Conservation (phyloP, 805 yeast genomes). For the Lipomyces spencermartinsiae region DNA sequence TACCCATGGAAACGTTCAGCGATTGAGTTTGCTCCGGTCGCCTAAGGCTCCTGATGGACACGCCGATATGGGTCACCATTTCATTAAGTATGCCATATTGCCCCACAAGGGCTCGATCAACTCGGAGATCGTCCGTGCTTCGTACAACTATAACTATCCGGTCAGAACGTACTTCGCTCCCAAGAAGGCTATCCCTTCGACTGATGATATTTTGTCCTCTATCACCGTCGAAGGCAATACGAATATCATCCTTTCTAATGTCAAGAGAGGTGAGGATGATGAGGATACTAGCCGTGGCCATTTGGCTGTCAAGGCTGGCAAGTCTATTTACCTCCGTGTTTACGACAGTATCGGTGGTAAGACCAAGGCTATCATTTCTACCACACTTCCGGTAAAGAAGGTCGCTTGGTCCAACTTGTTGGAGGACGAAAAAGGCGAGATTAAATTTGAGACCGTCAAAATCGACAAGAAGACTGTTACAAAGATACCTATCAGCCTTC, state of each 20-base stretch:
- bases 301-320: conserved; percentile 52
- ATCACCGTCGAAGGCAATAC: conserved; percentile 55
- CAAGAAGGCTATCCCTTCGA: conserved; percentile 28
- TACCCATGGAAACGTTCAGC: conserved; percentile 89
- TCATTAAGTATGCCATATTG: conserved; percentile 78
- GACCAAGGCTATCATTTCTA: conserved; percentile 57
- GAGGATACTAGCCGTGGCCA: conserved; percentile 48
- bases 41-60: conserved; percentile 94
- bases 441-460: conserved; percentile 41
- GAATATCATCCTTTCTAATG: conserved; percentile 70
- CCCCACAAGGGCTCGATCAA: conserved; percentile 79
- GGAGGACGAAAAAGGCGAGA: conserved; percentile 49
- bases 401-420: conserved; percentile 56
- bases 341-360: conserved; percentile 91
- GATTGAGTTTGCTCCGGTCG: conserved; percentile 83
- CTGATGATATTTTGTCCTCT: conserved; percentile 45
- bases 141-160: conserved; percentile 78
- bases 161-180: conserved; percentile 40
- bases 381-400: conserved; percentile 58
- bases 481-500: conserved; percentile 54
- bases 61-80: conserved; percentile 92
- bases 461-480: conserved; percentile 34
- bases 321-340: conserved; percentile 70
- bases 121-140: conserved; percentile 69
- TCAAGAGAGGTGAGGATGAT: conserved; percentile 91